Evolutionary conservation across 495 filamentous ascomycete genomes (phyloP), one percentile per base, ranked within the genome.

Genomic region (Trichocladium antarcticum): DNA sequence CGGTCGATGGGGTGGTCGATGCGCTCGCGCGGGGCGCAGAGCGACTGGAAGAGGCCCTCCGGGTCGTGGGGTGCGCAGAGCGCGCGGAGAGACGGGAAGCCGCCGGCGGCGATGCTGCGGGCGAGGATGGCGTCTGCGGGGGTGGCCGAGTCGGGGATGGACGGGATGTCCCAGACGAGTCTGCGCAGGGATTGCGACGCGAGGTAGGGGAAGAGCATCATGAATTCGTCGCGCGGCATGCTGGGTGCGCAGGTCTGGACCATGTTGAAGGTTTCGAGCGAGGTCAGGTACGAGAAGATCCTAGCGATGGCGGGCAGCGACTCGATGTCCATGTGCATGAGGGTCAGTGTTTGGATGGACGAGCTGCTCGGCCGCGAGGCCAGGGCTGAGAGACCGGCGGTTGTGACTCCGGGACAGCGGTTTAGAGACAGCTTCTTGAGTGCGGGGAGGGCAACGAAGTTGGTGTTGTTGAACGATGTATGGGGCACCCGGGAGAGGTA

Each of bases 161-260:
- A 66, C 1, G 82, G 76, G 21, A 89, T 76, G 57, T 94, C 86
- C 89, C 89, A 92, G 65, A 92, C 86, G 12, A 92, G 67, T 44
- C 77, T 78, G 48, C 78, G 68, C 0, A 94, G 73, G 16, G 73
- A 78, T 1, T 66, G 61, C 0, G 82, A 89, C 1, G 82, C 82
- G 6, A 95, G 69, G 48, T 87, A 78, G 0, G 83, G 84, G 51
- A 74, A 73, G 16, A 78, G 64, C 65, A 81, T 81, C 32, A 84
- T 72, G 42, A 82, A 77, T 19, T 73, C 69, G 40, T 79, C 80
- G 4, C 64, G 57, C 0, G 80, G 73, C 49, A 87, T 68, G 3
- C 70, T 69, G 1, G 83, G 84, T 2, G 76, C 74, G 37, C 67
- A 71, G 5, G 76, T 68, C 61, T 94, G 87, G 1, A 84, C 78